Percentiles rank a stretch among this genome's conserved stretches.
Conservation (phyloP, 2,329 filamentous ascomycete species). For the Ophiosphaerella korrae region DNA sequence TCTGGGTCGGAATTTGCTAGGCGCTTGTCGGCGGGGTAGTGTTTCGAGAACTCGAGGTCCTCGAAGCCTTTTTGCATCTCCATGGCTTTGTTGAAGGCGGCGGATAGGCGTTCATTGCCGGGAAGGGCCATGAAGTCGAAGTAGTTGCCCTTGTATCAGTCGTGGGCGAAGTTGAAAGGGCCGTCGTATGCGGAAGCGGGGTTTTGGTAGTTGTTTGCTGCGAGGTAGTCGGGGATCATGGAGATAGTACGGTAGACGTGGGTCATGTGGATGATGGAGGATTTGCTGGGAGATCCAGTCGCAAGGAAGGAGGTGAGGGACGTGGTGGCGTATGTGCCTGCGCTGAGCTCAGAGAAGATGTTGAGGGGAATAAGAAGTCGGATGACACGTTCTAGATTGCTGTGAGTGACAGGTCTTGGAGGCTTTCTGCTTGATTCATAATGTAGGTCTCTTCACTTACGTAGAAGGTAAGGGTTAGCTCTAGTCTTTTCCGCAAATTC, state of each 20-base stretch:
- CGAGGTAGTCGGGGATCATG: constrained; percentile 32
- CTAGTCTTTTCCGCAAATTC: constrained; percentile 15
- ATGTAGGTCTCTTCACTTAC: neutral
- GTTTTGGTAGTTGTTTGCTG: constrained; percentile 32
- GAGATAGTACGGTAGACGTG: constrained; percentile 13
- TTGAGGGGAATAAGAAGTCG: constrained; percentile 7
- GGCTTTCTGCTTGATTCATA: no score
- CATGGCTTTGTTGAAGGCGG: constrained; percentile 40
- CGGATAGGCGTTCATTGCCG: constrained; percentile 16
- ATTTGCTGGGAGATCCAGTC: constrained; percentile 11
- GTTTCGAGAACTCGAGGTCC: constrained; percentile 10
- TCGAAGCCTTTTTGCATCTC: constrained; percentile 7
- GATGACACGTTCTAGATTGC: constrained; percentile 9
- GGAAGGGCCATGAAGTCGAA: constrained; percentile 31
- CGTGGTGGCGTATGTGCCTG: constrained; percentile 3
- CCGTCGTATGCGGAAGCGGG: constrained; percentile 33
- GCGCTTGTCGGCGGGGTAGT: constrained; percentile 20
- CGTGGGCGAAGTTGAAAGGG: constrained; percentile 29
- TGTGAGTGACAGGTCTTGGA: neutral
- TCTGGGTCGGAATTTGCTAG: constrained; percentile 8
- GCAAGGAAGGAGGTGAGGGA: constrained; percentile 6
- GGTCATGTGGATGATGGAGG: constrained; percentile 9
- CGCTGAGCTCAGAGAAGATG: constrained; percentile 3
- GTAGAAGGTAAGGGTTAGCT: constrained; percentile 10
- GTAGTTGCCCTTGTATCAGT: constrained; percentile 15